phyloP scores from a whole-genome alignment of 768 basidiomycete genomes.

The Cyathus striatus region DNA sequence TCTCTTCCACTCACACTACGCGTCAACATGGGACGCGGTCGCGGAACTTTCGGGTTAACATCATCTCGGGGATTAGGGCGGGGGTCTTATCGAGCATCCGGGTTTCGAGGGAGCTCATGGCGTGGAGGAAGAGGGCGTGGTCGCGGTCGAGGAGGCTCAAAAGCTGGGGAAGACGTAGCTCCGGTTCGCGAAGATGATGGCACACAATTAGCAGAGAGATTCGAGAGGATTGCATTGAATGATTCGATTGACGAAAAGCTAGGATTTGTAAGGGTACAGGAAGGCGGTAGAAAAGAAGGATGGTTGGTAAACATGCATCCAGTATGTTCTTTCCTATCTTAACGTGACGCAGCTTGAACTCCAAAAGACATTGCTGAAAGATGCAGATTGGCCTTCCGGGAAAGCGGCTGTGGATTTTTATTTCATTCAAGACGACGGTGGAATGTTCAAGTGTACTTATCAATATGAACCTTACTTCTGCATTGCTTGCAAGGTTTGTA shows the following conservation, averaged over 20 bases:
- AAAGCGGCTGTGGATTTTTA: constrained; percentile 93
- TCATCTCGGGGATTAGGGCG: constrained; percentile 43
- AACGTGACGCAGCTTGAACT: neutral
- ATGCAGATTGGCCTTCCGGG: constrained; percentile 78
- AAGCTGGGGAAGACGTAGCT: constrained; percentile 40
- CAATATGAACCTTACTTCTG: constrained; percentile 94
- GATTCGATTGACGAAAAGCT: constrained; percentile 95
- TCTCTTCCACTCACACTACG: constrained; percentile 9
- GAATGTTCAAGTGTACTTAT: constrained; percentile 92
- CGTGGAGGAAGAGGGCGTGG: constrained; percentile 58
- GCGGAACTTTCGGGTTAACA: constrained; percentile 52
- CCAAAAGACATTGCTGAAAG: constrained; percentile 76
- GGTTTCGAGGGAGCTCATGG: constrained; percentile 42
- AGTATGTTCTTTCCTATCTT: constrained; percentile 29
- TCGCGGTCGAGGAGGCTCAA: constrained; percentile 41
- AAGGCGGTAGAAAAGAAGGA: constrained; percentile 74
- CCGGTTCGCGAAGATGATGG: constrained; percentile 86
- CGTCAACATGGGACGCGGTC: constrained; percentile 43
- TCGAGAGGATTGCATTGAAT: constrained; percentile 67
- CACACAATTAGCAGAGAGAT: constrained; percentile 77
- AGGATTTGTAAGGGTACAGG: constrained; percentile 78
- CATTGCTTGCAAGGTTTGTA: constrained; percentile 82
- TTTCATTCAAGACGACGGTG: constrained; percentile 96
- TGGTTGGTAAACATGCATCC: constrained; percentile 99
- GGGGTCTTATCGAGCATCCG: constrained; percentile 41